Percentiles rank a stretch among this genome's conserved stretches.
Evolutionary conservation across 805 yeast species (phyloP).

Genomic region (Cyberlindnera petersonii): DNA sequence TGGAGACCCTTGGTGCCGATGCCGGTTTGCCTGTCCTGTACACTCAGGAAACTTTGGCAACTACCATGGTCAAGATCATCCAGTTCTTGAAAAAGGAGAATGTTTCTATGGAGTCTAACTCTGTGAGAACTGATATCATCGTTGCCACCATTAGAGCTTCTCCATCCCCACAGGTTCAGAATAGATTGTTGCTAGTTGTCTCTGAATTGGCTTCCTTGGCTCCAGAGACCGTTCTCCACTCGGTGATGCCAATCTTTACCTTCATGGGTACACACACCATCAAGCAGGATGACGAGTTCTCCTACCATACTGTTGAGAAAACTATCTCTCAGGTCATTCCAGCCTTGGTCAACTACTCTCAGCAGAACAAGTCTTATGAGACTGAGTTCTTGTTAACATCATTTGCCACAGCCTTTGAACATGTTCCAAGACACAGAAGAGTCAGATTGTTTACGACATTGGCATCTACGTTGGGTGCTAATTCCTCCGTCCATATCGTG

Average conservation of each 20-base stretch:
- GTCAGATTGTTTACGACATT: slow-evolving; percentile 78
- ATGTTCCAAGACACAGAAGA: slow-evolving; percentile 95
- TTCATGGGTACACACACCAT: slow-evolving; percentile 98
- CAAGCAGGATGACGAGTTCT: slow-evolving; percentile 94
- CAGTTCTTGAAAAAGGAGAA: slow-evolving; percentile 43
- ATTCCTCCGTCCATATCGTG: slow-evolving; percentile 63
- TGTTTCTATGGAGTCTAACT: slow-evolving; percentile 50
- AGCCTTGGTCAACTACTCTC: slow-evolving; percentile 59
- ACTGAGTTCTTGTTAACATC: slow-evolving; percentile 81
- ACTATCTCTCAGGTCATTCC: slow-evolving; percentile 89
- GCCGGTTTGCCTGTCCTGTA: slow-evolving; percentile 89
- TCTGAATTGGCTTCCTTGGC: slow-evolving; percentile 84
- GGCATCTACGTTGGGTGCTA: slow-evolving; percentile 68
- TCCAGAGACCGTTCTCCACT: slow-evolving; percentile 88
- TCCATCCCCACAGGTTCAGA: slow-evolving; percentile 91
- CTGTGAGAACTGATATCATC: slow-evolving; percentile 82
- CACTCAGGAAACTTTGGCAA: slow-evolving; percentile 85
- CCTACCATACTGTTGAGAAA: slow-evolving; percentile 87
- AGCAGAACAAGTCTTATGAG: slow-evolving; percentile 50
- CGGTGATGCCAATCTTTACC: slow-evolving; percentile 99
- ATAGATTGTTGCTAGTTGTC: slow-evolving; percentile 76
- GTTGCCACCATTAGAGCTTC: slow-evolving; percentile 89
- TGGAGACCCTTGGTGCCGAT: slow-evolving; percentile 83
- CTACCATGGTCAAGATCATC: slow-evolving; percentile 74
- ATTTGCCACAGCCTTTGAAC: slow-evolving; percentile 91